Percentiles rank a stretch among this genome's conserved stretches.
Evolutionary conservation across 2,329 filamentous ascomycete genomes (phyloP).

Genomic region (Eutypa lata): DNA sequence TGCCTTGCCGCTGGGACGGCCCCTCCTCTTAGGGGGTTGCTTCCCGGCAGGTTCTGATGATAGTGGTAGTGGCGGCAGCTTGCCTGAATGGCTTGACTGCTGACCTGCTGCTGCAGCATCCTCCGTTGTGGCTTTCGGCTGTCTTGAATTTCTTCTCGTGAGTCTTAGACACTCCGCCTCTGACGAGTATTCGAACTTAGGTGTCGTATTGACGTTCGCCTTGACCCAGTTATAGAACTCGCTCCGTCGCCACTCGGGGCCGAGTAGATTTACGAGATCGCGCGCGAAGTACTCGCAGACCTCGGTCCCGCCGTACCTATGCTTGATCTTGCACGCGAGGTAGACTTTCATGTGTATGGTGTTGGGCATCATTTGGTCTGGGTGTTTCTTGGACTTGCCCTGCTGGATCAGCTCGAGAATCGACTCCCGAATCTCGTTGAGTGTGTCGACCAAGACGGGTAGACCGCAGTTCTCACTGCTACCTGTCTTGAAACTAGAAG

Average conservation of each 20-base stretch:
- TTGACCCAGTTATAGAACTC: constrained; percentile 27
- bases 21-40: constrained; percentile 20
- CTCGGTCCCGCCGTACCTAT: constrained; percentile 33
- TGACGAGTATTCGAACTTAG: constrained; percentile 20
- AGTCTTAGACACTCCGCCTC: constrained; percentile 20
- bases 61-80: too few relatives aligned
- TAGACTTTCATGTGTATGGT: constrained; percentile 30
- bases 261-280: constrained; percentile 30
- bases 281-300: constrained; percentile 43
- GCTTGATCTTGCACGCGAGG: constrained; percentile 38
- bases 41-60: constrained; percentile 17
- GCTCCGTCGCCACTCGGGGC: constrained; percentile 28
- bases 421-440: constrained; percentile 22
- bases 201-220: constrained; percentile 23
- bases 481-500: neutral
- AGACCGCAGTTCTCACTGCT: neutral
- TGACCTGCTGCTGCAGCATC: constrained; percentile 9
- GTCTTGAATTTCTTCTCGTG: constrained; percentile 20
- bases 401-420: constrained; percentile 22
- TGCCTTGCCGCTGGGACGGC: constrained; percentile 40
- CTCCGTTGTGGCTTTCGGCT: constrained; percentile 9
- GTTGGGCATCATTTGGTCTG: constrained; percentile 21
- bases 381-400: constrained; percentile 26
- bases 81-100: constrained; percentile 1
- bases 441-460: constrained; percentile 16